Conservation (phyloP, 2,329 filamentous ascomycete genomes). For the Calonectria crousiana region DNA sequence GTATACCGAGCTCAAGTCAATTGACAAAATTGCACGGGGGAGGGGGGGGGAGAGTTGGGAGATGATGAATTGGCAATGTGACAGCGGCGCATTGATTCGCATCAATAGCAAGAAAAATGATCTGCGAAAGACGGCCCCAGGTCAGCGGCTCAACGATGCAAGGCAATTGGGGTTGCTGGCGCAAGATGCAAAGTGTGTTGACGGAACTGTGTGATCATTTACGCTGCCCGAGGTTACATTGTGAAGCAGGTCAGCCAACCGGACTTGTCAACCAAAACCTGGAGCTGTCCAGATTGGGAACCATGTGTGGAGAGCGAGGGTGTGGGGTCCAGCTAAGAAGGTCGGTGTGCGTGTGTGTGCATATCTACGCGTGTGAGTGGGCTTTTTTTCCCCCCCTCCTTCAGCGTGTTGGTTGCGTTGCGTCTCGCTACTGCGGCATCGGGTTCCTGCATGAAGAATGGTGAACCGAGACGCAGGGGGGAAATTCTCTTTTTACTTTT, state of each 20-base stretch:
- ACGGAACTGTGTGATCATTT: neutral
- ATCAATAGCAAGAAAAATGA: neutral
- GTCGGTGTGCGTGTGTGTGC: slow-evolving; percentile 13
- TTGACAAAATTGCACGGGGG: neutral
- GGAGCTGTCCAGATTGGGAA: neutral
- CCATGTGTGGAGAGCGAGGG: neutral
- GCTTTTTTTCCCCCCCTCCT: neutral
- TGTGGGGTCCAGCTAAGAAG: slow-evolving; percentile 5
- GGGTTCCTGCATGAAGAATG: slow-evolving; percentile 44
- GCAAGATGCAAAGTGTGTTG: slow-evolving; percentile 8
- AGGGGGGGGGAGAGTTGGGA: neutral
- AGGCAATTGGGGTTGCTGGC: neutral
- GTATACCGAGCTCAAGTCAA: neutral
- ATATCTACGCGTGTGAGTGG: slow-evolving; percentile 3
- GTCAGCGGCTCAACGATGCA: neutral
- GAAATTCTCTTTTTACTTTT: neutral
- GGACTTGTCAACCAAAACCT: neutral
- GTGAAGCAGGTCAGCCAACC: neutral
- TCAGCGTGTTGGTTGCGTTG: slow-evolving; percentile 25
- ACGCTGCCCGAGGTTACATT: slow-evolving; percentile 1
- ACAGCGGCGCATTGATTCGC: neutral
- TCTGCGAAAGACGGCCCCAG: neutral
- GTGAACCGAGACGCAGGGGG: slow-evolving; percentile 34
- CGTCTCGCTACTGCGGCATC: slow-evolving; percentile 16
- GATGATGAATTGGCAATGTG: neutral